phyloP scores from a whole-genome alignment of 345 rosid genomes.

The Ricinus communis region DNA sequence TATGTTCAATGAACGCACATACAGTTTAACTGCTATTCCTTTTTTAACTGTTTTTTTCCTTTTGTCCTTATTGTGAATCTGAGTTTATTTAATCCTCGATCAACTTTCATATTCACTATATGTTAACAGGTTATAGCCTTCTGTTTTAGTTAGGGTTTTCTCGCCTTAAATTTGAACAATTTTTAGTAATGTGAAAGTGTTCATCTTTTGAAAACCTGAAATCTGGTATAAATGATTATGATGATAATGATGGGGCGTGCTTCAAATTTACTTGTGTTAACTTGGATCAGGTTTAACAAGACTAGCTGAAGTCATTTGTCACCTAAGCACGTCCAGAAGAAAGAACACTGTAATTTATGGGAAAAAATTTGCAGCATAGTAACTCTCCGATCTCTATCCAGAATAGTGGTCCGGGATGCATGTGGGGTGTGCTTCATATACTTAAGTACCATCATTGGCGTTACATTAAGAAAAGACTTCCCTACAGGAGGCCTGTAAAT shows the following conservation, averaged over 20 bases:
- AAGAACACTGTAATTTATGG: slow-evolving; percentile 34
- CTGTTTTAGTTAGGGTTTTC: too few relatives aligned
- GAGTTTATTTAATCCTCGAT: too few relatives aligned
- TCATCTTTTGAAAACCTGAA: too few relatives aligned
- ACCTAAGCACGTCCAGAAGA: background rate
- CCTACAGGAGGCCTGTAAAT: slow-evolving; percentile 33
- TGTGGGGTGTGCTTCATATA: slow-evolving; percentile 66
- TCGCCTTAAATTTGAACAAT: too few relatives aligned
- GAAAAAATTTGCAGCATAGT: slow-evolving; percentile 41
- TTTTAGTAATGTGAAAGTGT: too few relatives aligned
- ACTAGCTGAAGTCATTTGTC: slow-evolving; percentile 11
- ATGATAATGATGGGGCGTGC: background rate
- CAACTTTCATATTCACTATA: too few relatives aligned
- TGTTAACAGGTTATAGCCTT: too few relatives aligned
- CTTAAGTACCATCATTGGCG: slow-evolving; percentile 66
- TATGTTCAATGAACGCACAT: too few relatives aligned
- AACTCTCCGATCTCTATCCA: slow-evolving; percentile 29
- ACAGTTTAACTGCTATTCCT: too few relatives aligned
- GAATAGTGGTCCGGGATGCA: slow-evolving; percentile 49
- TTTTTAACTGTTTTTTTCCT: too few relatives aligned
- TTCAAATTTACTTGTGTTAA: background rate
- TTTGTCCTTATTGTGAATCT: too few relatives aligned
- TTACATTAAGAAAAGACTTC: slow-evolving; percentile 65
- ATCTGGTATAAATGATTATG: too few relatives aligned
- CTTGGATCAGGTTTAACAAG: slow-evolving; percentile 36